Evolutionary conservation across 2,329 filamentous ascomycete species (phyloP).

Genomic region (Zopfia rhizophila): DNA sequence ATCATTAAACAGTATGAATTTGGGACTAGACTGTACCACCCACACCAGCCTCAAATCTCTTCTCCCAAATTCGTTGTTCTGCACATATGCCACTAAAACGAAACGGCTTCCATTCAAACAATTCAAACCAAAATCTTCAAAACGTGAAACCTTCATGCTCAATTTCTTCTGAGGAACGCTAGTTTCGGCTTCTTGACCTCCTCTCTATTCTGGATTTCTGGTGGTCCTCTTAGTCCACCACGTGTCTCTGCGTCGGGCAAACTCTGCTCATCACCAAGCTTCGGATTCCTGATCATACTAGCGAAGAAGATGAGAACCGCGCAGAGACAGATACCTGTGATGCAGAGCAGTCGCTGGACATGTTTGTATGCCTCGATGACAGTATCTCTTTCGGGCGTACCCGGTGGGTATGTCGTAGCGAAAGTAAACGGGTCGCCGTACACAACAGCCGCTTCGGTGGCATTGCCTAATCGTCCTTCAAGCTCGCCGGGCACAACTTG

Average conservation of each 20-base stretch:
- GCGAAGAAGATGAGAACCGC: slow-evolving; percentile 59
- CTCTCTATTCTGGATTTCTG: too few species aligned
- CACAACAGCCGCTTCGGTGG: slow-evolving; percentile 51
- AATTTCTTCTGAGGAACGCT: too few species aligned
- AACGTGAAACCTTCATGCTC: too few species aligned
- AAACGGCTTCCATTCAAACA: too few species aligned
- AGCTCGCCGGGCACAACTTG: slow-evolving; percentile 61
- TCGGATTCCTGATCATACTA: slow-evolving; percentile 58
- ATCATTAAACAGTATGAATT: too few species aligned
- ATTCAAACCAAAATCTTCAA: too few species aligned
- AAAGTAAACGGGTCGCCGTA: slow-evolving; percentile 57
- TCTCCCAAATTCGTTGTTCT: too few species aligned
- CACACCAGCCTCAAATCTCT: too few species aligned
- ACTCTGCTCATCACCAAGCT: slow-evolving; percentile 58
- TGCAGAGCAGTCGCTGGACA: slow-evolving; percentile 60
- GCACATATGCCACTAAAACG: too few species aligned
- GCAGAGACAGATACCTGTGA: slow-evolving; percentile 62
- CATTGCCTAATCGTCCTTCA: slow-evolving; percentile 48
- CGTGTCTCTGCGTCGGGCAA: slow-evolving; percentile 54
- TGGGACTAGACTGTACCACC: too few species aligned
- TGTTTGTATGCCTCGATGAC: slow-evolving; percentile 58
- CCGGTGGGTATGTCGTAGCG: slow-evolving; percentile 52
- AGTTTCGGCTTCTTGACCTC: too few species aligned
- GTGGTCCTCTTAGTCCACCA: too few species aligned
- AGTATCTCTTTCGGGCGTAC: slow-evolving; percentile 56